Conservation (phyloP, 1,284 basidiomycete genomes). For the Wolfiporia cocos region DNA sequence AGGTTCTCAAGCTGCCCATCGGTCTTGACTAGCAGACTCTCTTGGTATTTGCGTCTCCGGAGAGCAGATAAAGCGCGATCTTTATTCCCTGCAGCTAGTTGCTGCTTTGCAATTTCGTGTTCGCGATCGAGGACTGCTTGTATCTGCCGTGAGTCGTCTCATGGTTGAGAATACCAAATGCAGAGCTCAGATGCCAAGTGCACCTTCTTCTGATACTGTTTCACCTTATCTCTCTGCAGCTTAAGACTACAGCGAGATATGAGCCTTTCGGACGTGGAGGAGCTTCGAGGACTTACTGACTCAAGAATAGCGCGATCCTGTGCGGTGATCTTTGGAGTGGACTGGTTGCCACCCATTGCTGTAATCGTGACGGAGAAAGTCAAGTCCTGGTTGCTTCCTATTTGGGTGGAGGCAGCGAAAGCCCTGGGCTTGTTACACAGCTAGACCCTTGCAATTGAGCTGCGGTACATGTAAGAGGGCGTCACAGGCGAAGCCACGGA, state of each 20-base stretch:
- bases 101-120: slow-evolving; percentile 81
- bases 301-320: slow-evolving; percentile 94
- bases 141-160: slow-evolving; percentile 47
- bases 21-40: slow-evolving; percentile 81
- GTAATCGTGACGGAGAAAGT: too few species aligned
- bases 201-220: slow-evolving; percentile 95
- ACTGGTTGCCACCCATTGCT: slow-evolving; percentile 78
- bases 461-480: too few species aligned
- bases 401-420: too few species aligned
- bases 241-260: slow-evolving; percentile 61
- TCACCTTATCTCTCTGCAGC: slow-evolving; percentile 91
- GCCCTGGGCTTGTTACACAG: too few species aligned
- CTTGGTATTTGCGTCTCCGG: slow-evolving; percentile 90
- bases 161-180: not conserved
- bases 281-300: slow-evolving; percentile 42
- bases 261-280: slow-evolving; percentile 11
- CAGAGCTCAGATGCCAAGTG: too few species aligned
- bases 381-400: too few species aligned
- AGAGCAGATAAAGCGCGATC: slow-evolving; percentile 84
- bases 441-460: too few species aligned
- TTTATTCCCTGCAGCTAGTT: slow-evolving; percentile 79
- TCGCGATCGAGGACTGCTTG: slow-evolving; percentile 85
- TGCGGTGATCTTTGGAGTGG: slow-evolving; percentile 83
- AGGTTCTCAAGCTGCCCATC: slow-evolving; percentile 87
- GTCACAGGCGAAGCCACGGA: too few species aligned